phyloP scores from a whole-genome alignment of 441 rosid genomes.

The Biscutella laevigata region DNA sequence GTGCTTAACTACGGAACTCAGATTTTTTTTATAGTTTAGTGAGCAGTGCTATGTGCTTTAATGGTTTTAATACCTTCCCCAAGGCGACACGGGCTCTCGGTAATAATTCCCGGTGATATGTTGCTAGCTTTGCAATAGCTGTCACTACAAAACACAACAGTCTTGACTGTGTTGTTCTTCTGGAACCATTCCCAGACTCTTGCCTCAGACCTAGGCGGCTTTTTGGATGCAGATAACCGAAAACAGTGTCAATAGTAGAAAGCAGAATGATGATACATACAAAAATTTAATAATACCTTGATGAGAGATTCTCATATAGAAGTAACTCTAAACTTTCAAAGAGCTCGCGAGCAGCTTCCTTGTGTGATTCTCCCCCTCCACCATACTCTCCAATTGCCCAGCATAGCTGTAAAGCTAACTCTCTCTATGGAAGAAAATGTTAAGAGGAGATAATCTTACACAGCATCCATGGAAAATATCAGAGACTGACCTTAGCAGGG shows the following conservation, averaged over 20 bases:
- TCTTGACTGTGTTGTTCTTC: slow-evolving; percentile 71
- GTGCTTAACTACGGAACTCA: background rate
- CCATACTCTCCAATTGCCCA: slow-evolving; percentile 99
- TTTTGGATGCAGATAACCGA: slow-evolving; percentile 20
- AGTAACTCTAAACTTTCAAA: slow-evolving; percentile 90
- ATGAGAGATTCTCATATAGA: slow-evolving; percentile 81
- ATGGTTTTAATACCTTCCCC: slow-evolving; percentile 53
- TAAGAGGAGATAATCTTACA: background rate
- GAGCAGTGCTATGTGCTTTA: background rate
- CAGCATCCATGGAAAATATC: background rate
- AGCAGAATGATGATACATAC: background rate
- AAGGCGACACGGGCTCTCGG: slow-evolving; percentile 91
- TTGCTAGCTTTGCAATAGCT: slow-evolving; percentile 88
- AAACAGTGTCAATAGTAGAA: slow-evolving; percentile 8
- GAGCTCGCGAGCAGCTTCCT: slow-evolving; percentile 93
- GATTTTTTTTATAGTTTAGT: background rate
- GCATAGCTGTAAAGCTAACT: slow-evolving; percentile 83
- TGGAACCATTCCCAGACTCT: slow-evolving; percentile 44
- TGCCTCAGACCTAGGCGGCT: slow-evolving; percentile 76
- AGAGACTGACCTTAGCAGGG: slow-evolving; percentile 62
- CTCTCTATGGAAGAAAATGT: slow-evolving; percentile 41
- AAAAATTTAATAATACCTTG: slow-evolving; percentile 41
- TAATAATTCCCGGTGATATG: slow-evolving; percentile 63
- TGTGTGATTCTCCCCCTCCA: slow-evolving; percentile 83
- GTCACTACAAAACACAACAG: slow-evolving; percentile 89